Evolutionary conservation across 1,284 basidiomycete genomes (phyloP), one percentile per base, ranked within the genome.

Genomic region (Cutaneotrichosporon cavernicola): DNA sequence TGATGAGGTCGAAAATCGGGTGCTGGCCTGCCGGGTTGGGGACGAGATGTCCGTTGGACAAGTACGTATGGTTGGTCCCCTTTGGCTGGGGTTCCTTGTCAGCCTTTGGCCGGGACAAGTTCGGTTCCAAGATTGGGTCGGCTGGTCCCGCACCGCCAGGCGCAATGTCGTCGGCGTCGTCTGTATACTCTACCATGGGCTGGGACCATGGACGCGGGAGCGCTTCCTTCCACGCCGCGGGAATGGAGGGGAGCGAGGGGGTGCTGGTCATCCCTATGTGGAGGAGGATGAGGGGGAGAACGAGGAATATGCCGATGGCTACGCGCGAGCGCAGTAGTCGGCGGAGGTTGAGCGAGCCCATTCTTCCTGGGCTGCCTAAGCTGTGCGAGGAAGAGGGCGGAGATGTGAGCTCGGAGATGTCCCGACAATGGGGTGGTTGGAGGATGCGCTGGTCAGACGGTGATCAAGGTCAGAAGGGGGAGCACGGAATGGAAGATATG

Each of bases 1-100:
- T 63, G 18, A 84, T 75, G 9, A 83, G 69, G 56, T 79, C 75
- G 62, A 73, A 78, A n/a, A 82, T 79, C 2, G 81, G 80, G 67
- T 82, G 81, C 26, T 70, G 71, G 1, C 70, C 76, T 2, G 66
- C 36, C 3, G 74, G 69, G 65, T 79, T 80, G 7, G 76, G 71
- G 14, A 69, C 61, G 10, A 81, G 43, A 3, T 78, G 65, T 6
- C 79, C 79, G 61, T 75, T 73, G 4, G 65, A 22, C 7, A 74
- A 67, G 64, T 72, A 79, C 5, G 49, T 65, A 58, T 80, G 75
- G 47, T 66, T 53, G 26, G 56, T n/a, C 1, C 30, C 26, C 16
- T 18, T 26, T 10, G 6, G 10, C 30, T 52, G 22, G 22, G 22
- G 22, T 26, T 26, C 26, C 50, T 52, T 11, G 14, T 34, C 18